Evolutionary conservation across 2,329 filamentous ascomycete species (phyloP), one percentile per base, ranked within the genome.

Genomic region (Lachnellula arida): DNA sequence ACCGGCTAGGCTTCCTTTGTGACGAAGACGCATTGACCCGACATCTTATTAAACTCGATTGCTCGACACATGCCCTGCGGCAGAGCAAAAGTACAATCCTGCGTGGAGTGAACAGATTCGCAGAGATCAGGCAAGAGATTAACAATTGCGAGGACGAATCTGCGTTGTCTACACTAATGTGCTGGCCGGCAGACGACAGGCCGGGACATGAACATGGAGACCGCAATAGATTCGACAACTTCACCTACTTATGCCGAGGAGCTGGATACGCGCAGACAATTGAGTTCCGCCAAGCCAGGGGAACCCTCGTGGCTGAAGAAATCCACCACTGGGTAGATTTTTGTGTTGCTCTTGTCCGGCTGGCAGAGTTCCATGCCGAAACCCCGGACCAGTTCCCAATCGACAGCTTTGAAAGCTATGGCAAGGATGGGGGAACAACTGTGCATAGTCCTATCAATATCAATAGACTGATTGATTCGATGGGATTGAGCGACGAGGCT

Each of bases 241-340:
- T 66, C 15, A 58, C 48, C 3, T 39, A 39, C 34, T 54, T 55
- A 51, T 23, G 39, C 17, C 15, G 39, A 46, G 52, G 39, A 6
- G 9, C 52, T 11, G 19, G 32, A 19, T 40, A 25, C n/a, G 54
- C 63, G 19, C 43, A 44, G 46, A 64, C 63, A 1, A 57, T 66
- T 17, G 62, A 67, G 17, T 67, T 67, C 34, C 60, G 65, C 32
- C 63, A 67, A 50, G 61, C 61, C 3, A 57, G 55, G 11, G 61
- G 65, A 1, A 54, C 61, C 3, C 58, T 67, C 2, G 42, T 58
- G 19, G 9, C 42, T n/a, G 37, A 50, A 4, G 57, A 65, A 42
- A 56, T 67, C 14, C 40, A 22, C 14, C 44, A 57, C 12, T 67
- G 62, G 63, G 57, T 64, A 4, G 61, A 66, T 9, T 66, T 67